Base-by-base conservation (phyloP, 257 asterid species). In the Haberlea rhodopensis region DNA sequence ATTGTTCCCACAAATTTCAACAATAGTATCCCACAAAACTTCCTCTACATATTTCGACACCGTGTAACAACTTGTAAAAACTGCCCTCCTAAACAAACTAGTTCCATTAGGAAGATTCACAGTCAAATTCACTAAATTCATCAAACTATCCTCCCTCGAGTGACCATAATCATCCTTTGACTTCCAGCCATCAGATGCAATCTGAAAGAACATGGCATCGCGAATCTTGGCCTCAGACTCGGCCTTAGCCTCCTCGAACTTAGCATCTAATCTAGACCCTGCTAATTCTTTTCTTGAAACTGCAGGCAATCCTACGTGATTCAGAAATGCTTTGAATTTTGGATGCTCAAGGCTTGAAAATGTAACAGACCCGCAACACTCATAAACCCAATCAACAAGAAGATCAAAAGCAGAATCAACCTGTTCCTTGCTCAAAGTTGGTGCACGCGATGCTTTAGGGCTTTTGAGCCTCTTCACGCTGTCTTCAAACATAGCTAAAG, bases 71-170 rank as follows among this genome's bases (percentile, higher is more conserved):
- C 71, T 76, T 0, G 85, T 83, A 53, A 94, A 86, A 48, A 94
- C 86, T 0, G 95, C 95, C 65, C 80, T 79, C 45, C 96, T 60
- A 13, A 84, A 94, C 22, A 94, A 88, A 56, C 91, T 70, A 9
- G 96, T 84, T 29, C 99, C 99, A 26, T 90, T 88, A n/a, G 99
- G 99, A 58, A 94, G 96, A 74, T 94, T 94, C 55, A 94, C 86
- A 6, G 81, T 74, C 71, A 94, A 73, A 78, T 83, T 90, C 57
- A 90, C 95, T 32, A 85, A 75, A 78, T 83, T 90, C 60, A 90
- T 95, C 37, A 85, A 57, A 66, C 72, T 84, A 13, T 90, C 87
- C 18, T 85, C 91, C 8, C 84, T 82, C 3, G 66, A 68, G 40
- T 63, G 61, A 22, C 71, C 77, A 13, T 22, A 19, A 37, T 4